These are phyloP conservation scores for Dactylellina leptospora DNA, from an alignment of 2,329 filamentous ascomycete genomes.

Conservation along the genomic window DNA sequence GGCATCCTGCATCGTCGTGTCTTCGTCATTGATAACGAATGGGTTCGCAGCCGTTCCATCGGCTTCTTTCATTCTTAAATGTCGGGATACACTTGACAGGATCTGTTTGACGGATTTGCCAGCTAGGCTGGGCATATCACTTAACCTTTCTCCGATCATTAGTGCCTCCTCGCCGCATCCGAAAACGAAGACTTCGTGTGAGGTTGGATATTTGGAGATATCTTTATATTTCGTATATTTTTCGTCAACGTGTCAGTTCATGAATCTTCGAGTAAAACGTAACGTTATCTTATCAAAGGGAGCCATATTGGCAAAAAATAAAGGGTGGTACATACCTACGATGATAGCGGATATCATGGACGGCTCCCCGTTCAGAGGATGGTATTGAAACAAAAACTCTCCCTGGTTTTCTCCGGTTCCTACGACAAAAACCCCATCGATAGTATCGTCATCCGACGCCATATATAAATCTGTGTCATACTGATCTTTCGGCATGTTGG, in stretches of 20 bases:
- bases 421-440: slow-evolving; percentile 43
- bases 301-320: not conserved
- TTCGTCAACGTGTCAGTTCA: too few relatives aligned
- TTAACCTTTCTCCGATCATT: slow-evolving; percentile 25
- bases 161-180: slow-evolving; percentile 40
- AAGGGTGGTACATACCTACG: slow-evolving; percentile 16
- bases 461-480: slow-evolving; percentile 48
- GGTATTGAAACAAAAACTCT: slow-evolving; percentile 48
- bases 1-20: slow-evolving; percentile 5
- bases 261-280: too few relatives aligned
- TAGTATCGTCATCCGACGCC: slow-evolving; percentile 44
- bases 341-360: slow-evolving; percentile 45
- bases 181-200: slow-evolving; percentile 48
- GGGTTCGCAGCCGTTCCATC: slow-evolving; percentile 29
- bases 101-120: slow-evolving; percentile 38
- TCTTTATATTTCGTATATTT: too few relatives aligned
- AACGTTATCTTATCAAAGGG: not conserved
- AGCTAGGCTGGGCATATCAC: slow-evolving; percentile 28
- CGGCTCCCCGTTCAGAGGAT: slow-evolving; percentile 38
- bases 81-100: slow-evolving; percentile 23
- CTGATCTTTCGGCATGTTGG: slow-evolving; percentile 42
- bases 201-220: slow-evolving; percentile 15
- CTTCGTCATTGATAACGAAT: slow-evolving; percentile 34
- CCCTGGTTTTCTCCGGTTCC: slow-evolving; percentile 45
- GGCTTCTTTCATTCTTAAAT: slow-evolving; percentile 36